A percentile compares a stretch with the other conserved stretches of the same genome.
These are phyloP conservation scores for Claviceps cyperi DNA, from an alignment of 2,329 filamentous ascomycete species.

Conservation along the genomic window DNA sequence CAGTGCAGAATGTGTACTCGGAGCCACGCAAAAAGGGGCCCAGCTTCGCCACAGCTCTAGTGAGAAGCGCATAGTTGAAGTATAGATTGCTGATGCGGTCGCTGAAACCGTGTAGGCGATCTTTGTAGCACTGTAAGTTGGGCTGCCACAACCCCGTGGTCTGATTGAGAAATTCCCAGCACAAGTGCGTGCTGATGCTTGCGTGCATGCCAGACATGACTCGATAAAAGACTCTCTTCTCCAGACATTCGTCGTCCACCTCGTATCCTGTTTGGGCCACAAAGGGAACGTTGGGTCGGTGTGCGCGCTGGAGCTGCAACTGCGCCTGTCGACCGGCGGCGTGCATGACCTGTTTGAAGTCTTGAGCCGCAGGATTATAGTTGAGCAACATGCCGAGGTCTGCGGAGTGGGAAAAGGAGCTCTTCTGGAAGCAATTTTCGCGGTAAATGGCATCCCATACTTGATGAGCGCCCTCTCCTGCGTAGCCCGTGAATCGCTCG, in stretches of 20 bases:
- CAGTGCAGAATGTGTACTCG: constrained; percentile 82
- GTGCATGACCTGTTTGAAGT: constrained; percentile 47
- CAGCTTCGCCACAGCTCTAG: constrained; percentile 81
- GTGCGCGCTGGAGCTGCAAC: constrained; percentile 35
- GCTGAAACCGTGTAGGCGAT: constrained; percentile 68
- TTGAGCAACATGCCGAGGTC: constrained; percentile 33
- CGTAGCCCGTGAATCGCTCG: constrained; percentile 89
- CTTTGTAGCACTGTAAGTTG: constrained; percentile 78
- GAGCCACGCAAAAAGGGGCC: constrained; percentile 55
- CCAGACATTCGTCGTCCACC: constrained; percentile 80
- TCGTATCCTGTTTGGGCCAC: constrained; percentile 54
- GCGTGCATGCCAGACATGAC: constrained; percentile 96
- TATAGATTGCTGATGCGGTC: constrained; percentile 95
- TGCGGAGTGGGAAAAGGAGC: constrained; percentile 46
- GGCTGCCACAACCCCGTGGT: constrained; percentile 86
- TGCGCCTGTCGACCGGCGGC: constrained; percentile 44
- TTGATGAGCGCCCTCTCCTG: constrained; percentile 68
- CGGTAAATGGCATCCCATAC: constrained; percentile 96
- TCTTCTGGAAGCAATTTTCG: constrained; percentile 83
- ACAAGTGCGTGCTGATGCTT: constrained; percentile 90
- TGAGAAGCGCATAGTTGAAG: constrained; percentile 96
- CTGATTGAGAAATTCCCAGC: constrained; percentile 92
- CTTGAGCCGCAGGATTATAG: constrained; percentile 39
- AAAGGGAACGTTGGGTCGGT: constrained; percentile 39
- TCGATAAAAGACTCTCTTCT: constrained; percentile 97